Conservation (phyloP, 2,329 filamentous ascomycete species). For the Cercospora sesami region DNA sequence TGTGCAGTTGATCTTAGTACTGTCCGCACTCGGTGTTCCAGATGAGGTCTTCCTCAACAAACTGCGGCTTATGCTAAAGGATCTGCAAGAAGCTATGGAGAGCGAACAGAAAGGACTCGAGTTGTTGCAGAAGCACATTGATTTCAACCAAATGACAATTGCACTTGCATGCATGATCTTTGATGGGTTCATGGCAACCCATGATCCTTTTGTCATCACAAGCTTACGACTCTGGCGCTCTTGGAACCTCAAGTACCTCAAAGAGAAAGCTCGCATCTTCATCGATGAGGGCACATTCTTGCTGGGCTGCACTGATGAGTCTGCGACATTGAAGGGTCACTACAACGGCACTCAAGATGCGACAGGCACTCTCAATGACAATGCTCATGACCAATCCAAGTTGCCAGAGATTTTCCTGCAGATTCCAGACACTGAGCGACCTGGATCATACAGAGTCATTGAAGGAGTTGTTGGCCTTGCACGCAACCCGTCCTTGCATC, state of each 20-base stretch:
- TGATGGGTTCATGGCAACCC: slow-evolving; percentile 71
- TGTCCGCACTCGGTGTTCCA: slow-evolving; percentile 73
- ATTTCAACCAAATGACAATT: slow-evolving; percentile 80
- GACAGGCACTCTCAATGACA: slow-evolving; percentile 36
- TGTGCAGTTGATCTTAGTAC: slow-evolving; percentile 82
- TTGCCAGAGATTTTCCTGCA: slow-evolving; percentile 90
- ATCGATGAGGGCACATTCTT: slow-evolving; percentile 83
- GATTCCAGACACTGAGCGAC: slow-evolving; percentile 56
- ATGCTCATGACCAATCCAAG: slow-evolving; percentile 34
- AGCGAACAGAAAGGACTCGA: slow-evolving; percentile 64
- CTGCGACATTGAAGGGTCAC: slow-evolving; percentile 70
- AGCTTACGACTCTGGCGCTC: slow-evolving; percentile 80
- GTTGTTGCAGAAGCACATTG: slow-evolving; percentile 72
- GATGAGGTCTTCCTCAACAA: slow-evolving; percentile 67
- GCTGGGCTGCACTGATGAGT: slow-evolving; percentile 87
- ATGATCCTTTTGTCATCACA: slow-evolving; percentile 80
- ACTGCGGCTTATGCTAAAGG: slow-evolving; percentile 65
- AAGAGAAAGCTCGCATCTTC: slow-evolving; percentile 85
- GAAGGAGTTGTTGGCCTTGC: slow-evolving; percentile 79
- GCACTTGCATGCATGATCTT: slow-evolving; percentile 72
- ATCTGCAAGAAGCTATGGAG: slow-evolving; percentile 69
- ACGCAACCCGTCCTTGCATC: slow-evolving; percentile 89
- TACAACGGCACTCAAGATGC: slow-evolving; percentile 40
- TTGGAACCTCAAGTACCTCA: slow-evolving; percentile 85
- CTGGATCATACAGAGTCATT: slow-evolving; percentile 63